These are phyloP conservation scores for Mycogone perniciosa DNA, from an alignment of 2,329 filamentous ascomycete species.

Conservation along the genomic window DNA sequence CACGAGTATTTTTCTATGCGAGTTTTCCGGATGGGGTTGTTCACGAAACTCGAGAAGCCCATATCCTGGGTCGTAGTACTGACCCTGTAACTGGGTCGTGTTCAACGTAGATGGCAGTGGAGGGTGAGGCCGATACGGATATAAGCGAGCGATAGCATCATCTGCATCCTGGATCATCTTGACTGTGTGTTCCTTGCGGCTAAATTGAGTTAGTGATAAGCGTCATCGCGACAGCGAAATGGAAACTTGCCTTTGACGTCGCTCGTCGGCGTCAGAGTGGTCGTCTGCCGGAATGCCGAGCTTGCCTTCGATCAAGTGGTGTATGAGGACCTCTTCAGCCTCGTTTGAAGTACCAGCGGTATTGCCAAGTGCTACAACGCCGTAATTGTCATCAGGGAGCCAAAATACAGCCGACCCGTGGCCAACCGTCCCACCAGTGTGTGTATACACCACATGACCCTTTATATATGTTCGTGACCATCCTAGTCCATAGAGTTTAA, in stretches of 20 bases:
- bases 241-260: not conserved
- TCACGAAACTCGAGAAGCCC: constrained; percentile 17
- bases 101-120: constrained; percentile 31
- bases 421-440: constrained; percentile 23
- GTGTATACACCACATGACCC: constrained; percentile 24
- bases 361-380: constrained; percentile 28
- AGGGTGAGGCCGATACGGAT: constrained; percentile 30
- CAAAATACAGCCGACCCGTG: constrained; percentile 22
- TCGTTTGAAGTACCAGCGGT: constrained; percentile 34
- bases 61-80: constrained; percentile 40
- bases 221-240: not conserved
- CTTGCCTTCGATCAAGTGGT: constrained; percentile 26
- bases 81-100: constrained; percentile 30
- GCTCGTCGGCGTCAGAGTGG: not conserved
- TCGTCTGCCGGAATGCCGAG: constrained; percentile 16
- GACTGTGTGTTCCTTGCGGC: not conserved
- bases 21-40: constrained; percentile 10
- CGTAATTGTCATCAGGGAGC: constrained; percentile 10
- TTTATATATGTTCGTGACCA: constrained; percentile 23
- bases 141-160: constrained; percentile 28
- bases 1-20: constrained; percentile 17
- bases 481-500: constrained; percentile 24
- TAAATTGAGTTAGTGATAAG: not conserved
- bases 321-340: constrained; percentile 20
- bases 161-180: constrained; percentile 14